phyloP scores from a whole-genome alignment of 2,329 filamentous ascomycete species.

The Lasiodiplodia gonubiensis region DNA sequence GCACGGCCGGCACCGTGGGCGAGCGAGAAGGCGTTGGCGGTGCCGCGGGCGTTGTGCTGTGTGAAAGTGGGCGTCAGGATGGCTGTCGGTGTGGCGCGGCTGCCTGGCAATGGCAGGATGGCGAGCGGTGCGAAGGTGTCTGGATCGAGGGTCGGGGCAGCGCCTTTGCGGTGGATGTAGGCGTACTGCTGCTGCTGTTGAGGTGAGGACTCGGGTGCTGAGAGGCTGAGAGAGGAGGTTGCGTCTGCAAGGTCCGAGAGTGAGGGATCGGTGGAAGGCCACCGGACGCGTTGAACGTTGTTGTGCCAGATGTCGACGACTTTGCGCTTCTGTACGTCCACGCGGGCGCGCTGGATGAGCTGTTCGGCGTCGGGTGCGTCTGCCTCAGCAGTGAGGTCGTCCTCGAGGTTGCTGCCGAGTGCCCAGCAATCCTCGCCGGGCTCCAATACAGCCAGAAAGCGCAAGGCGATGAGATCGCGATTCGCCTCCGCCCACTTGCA shows the following conservation, averaged over 20 bases:
- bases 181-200: constrained; percentile 28
- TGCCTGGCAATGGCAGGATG: constrained; percentile 46
- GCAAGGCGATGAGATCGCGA: constrained; percentile 47
- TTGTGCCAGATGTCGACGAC: constrained; percentile 48
- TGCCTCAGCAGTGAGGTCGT: constrained; percentile 13
- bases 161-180: constrained; percentile 50
- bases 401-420: constrained; percentile 30
- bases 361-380: not conserved
- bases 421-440: constrained; percentile 39
- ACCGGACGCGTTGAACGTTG: constrained; percentile 41
- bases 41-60: constrained; percentile 36
- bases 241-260: not conserved
- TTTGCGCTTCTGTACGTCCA: constrained; percentile 37
- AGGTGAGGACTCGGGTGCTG: not conserved
- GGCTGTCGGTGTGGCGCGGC: constrained; percentile 47
- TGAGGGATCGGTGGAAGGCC: constrained; percentile 36
- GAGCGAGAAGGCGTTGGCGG: constrained; percentile 43
- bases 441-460: constrained; percentile 46
- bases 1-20: constrained; percentile 47
- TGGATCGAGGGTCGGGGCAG: constrained; percentile 41
- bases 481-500: constrained; percentile 47
- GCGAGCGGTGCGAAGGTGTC: constrained; percentile 34
- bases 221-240: constrained; percentile 1
- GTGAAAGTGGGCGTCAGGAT: constrained; percentile 44
- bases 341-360: constrained; percentile 31